Conservation (phyloP, 2,329 filamentous ascomycete species). For the Bipolaris zeicola region DNA sequence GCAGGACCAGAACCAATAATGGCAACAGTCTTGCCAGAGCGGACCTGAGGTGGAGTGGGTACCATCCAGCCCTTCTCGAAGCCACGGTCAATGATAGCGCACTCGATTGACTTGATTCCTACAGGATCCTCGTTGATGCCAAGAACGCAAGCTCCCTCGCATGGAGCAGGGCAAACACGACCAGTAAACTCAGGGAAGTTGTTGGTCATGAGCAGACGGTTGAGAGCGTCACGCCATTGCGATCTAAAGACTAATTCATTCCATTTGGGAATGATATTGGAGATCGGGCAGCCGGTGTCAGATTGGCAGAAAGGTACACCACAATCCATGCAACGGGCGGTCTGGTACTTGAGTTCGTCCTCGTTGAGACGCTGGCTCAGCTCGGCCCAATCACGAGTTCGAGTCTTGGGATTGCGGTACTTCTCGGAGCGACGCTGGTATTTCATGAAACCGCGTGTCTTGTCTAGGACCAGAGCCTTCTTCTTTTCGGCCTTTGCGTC, state of each 20-base stretch:
- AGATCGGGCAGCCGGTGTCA: conserved; percentile 92
- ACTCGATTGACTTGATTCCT: conserved; percentile 98
- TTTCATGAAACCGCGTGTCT: conserved; percentile 97
- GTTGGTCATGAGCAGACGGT: conserved; percentile 92
- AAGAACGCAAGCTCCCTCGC: conserved; percentile 92
- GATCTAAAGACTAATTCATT: conserved; percentile 71
- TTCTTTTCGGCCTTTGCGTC: conserved; percentile 87
- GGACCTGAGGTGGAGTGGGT: conserved; percentile 74
- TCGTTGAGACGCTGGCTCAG: conserved; percentile 85
- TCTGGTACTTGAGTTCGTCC: conserved; percentile 95
- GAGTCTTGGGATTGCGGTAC: conserved; percentile 81
- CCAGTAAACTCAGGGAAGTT: conserved; percentile 99
- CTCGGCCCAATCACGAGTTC: conserved; percentile 93
- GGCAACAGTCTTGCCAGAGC: conserved; percentile 86
- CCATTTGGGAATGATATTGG: conserved; percentile 98
- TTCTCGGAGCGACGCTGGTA: conserved; percentile 92
- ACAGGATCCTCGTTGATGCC: conserved; percentile 97
- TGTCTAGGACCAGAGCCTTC: conserved; percentile 93
- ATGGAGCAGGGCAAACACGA: conserved; percentile 94
- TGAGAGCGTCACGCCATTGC: conserved; percentile 90
- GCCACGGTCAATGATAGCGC: conserved; percentile 94
- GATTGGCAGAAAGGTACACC: conserved; percentile 98
- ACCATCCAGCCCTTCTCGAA: conserved; percentile 99
- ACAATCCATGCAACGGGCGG: conserved; percentile 97
- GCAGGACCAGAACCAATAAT: conserved; percentile 91